These are phyloP conservation scores for Boletellus deceptivus DNA, from an alignment of 1,284 basidiomycete genomes.

Conservation along the genomic window DNA sequence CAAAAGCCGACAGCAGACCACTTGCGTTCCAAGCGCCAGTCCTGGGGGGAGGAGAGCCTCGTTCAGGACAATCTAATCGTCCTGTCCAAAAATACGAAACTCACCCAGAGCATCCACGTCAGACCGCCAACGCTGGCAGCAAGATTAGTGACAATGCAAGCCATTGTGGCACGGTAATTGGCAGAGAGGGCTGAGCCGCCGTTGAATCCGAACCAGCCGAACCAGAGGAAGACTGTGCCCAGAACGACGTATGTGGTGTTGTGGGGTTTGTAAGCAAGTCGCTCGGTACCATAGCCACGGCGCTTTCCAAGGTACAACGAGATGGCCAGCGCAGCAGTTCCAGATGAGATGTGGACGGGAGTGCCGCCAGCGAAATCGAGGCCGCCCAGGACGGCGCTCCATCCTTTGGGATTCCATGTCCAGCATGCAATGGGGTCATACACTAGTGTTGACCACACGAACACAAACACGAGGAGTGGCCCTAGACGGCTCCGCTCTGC, in stretches of 20 bases:
- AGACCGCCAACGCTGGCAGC: slow-evolving; percentile 84
- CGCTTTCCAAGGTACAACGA: slow-evolving; percentile 90
- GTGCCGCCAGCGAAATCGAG: slow-evolving; percentile 97
- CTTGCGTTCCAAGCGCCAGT: slow-evolving; percentile 90
- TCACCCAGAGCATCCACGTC: slow-evolving; percentile 89
- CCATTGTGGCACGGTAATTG: slow-evolving; percentile 86
- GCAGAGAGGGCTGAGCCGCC: slow-evolving; percentile 83
- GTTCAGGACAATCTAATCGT: background rate
- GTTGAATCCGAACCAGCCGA: slow-evolving; percentile 98
- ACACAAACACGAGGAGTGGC: slow-evolving; percentile 86
- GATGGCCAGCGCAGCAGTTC: slow-evolving; percentile 89
- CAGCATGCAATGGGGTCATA: slow-evolving; percentile 93
- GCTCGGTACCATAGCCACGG: slow-evolving; percentile 90
- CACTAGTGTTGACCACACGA: slow-evolving; percentile 90
- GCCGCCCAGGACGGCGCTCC: slow-evolving; percentile 77
- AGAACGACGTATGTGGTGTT: slow-evolving; percentile 88
- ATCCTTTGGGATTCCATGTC: slow-evolving; percentile 93
- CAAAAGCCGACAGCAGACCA: slow-evolving; percentile 96
- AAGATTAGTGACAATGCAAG: slow-evolving; percentile 92
- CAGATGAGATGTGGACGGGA: slow-evolving; percentile 91
- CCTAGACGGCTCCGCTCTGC: slow-evolving; percentile 90
- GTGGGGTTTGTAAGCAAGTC: slow-evolving; percentile 86
- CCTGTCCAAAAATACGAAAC: slow-evolving; percentile 2
- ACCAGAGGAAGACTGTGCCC: slow-evolving; percentile 94
- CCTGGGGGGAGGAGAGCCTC: slow-evolving; percentile 44